Evolutionary conservation across 1,139 yeast species (phyloP), one percentile per base, ranked within the genome.

Genomic region (Magnusiomyces sp.): DNA sequence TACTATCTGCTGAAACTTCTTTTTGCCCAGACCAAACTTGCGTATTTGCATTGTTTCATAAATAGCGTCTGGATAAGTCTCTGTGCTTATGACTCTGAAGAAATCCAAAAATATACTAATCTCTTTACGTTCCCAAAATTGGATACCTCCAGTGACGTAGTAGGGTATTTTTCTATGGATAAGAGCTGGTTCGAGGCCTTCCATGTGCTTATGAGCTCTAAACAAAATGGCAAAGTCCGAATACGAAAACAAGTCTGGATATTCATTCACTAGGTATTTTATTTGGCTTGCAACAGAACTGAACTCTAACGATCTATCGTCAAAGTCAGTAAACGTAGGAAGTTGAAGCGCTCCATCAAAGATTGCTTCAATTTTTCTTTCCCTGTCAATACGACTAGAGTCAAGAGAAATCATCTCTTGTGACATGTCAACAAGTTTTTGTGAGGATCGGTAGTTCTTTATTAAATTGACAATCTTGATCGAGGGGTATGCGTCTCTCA

Each of bases 361-460:
- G 10, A 2, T 20, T 2, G 50, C 38, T 6, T 17, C 33, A 4
- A 50, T 48, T 47, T 53, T 29, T 43, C 55, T 19, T 50, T 57
- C 45, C 53, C 48, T 33, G 45, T 49, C 46, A 3, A 38, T 36
- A 10, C 52, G 53, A 3, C 66, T 63, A 5, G 54, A 46, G 58
- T 84, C 90, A 55, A 80, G 83, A 45, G 72, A 68, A 77, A 92
- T 89, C 11, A 90, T 64, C 0, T 64, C 58, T 56, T 84, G 89
- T 9, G 96, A 83, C 6, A 82, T 62, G 34, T 74, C 67, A 10
- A 92, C 67, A 38, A 92, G 83, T 29, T 74, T 77, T 38, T 74
- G 71, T 0, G 95, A 80, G 0, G 97, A 89, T 46, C 98, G 71
- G 64, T 90, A 92, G 63, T 90, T 92, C 54, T 83, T 79, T 33